These are phyloP conservation scores for Microsporum audouinii DNA, from an alignment of 2,329 filamentous ascomycete genomes.

Conservation along the genomic window DNA sequence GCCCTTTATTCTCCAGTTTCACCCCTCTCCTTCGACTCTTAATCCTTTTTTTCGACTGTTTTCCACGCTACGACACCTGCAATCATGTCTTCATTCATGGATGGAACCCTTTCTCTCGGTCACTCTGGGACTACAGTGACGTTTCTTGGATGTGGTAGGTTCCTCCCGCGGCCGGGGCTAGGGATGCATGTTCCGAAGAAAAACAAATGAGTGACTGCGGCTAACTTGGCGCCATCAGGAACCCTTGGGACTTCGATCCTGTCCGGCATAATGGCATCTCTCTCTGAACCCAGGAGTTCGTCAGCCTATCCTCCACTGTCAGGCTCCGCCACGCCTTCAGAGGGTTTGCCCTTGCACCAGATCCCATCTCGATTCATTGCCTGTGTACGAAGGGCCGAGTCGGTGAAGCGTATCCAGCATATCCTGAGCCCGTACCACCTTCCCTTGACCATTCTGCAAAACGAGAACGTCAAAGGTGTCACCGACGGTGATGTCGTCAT, in stretches of 20 bases:
- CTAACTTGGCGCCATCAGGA: constrained; percentile 38
- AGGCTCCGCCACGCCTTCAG: constrained; percentile 26
- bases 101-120: not conserved
- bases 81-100: not conserved
- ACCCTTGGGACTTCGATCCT: constrained; percentile 81
- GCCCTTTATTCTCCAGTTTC: not conserved
- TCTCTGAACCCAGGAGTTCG: constrained; percentile 42
- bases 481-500: constrained; percentile 61
- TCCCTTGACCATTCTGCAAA: constrained; percentile 54
- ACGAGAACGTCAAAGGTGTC: constrained; percentile 59
- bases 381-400: constrained; percentile 60
- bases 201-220: not conserved
- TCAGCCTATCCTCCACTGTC: constrained; percentile 26
- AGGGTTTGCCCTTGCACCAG: constrained; percentile 38
- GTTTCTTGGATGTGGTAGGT: constrained; percentile 66
- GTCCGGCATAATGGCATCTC: constrained; percentile 62
- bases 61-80: not conserved
- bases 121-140: constrained; percentile 27
- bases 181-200: not conserved
- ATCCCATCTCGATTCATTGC: constrained; percentile 69
- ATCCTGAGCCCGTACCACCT: constrained; percentile 53
- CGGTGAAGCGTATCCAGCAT: constrained; percentile 55
- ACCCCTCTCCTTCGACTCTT: not conserved
- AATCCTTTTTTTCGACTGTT: not conserved
- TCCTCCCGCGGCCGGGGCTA: not conserved